phyloP scores from a whole-genome alignment of 2,329 filamentous ascomycete genomes.

The Verticillium zaregamsianum region DNA sequence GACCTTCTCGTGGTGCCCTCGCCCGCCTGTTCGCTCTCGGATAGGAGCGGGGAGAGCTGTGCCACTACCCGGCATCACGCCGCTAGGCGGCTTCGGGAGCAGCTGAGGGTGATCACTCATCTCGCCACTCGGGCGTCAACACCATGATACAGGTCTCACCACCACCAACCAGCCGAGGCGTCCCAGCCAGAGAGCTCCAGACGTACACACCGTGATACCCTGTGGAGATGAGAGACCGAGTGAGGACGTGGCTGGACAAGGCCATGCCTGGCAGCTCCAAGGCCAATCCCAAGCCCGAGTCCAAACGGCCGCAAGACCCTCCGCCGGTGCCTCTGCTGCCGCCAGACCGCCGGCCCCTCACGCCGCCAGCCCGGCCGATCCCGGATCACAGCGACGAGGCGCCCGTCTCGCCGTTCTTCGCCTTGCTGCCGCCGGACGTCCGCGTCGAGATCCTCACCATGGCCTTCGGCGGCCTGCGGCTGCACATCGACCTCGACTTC shows the following conservation, averaged over 20 bases:
- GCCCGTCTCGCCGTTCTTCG: not conserved
- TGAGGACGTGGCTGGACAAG: not conserved
- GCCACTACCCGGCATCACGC: not conserved
- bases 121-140: not conserved
- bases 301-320: not conserved
- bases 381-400: not conserved
- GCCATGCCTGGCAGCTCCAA: not conserved
- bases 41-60: not conserved
- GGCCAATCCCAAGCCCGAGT: too few relatives aligned
- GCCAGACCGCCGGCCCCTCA: not conserved
- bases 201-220: too few relatives aligned
- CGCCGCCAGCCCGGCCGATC: not conserved
- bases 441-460: slow-evolving; percentile 22
- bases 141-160: too few relatives aligned
- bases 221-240: not conserved
- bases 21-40: not conserved
- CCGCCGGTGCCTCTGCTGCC: not conserved
- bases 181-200: too few relatives aligned
- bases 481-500: slow-evolving; percentile 18
- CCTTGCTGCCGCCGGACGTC: slow-evolving; percentile 26
- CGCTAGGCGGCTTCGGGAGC: not conserved
- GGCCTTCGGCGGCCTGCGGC: slow-evolving; percentile 16
- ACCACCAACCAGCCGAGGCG: too few relatives aligned
- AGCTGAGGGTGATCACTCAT: not conserved
- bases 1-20: not conserved